Evolutionary conservation across 2,329 filamentous ascomycete species (phyloP).

Genomic region (Clonostachys rhizophaga): DNA sequence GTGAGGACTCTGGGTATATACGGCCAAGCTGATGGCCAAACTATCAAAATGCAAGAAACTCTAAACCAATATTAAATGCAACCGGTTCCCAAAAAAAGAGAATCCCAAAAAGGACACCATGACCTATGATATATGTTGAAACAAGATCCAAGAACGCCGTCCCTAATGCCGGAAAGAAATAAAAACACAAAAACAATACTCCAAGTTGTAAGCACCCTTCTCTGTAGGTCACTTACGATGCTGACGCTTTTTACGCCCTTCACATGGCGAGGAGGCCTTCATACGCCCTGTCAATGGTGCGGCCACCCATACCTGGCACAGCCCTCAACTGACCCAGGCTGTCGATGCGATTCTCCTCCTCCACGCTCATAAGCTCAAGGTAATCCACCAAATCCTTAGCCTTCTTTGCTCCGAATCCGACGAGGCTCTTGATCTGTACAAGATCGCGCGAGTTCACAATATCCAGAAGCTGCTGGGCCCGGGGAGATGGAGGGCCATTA

Average conservation of each 20-base stretch:
- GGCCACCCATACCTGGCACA: constrained; percentile 52
- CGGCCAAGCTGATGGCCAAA: too few species aligned
- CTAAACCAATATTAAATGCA: too few species aligned
- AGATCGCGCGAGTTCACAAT: constrained; percentile 73
- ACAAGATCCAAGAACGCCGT: too few species aligned
- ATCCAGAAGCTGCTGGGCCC: constrained; percentile 57
- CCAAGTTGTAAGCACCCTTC: too few species aligned
- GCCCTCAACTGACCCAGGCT: constrained; percentile 45
- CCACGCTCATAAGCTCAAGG: constrained; percentile 36
- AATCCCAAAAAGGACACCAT: too few species aligned
- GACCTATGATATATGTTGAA: too few species aligned
- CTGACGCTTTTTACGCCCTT: background rate
- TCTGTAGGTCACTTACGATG: too few species aligned
- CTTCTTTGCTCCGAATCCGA: constrained; percentile 70
- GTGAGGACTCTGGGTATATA: too few species aligned
- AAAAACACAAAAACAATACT: too few species aligned
- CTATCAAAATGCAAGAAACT: too few species aligned
- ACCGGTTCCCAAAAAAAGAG: too few species aligned
- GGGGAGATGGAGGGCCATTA: constrained; percentile 40
- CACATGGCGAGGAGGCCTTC: constrained; percentile 29
- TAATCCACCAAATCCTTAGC: constrained; percentile 56
- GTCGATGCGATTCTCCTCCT: constrained; percentile 35
- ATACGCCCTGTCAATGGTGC: constrained; percentile 51
- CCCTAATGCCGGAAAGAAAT: too few species aligned
- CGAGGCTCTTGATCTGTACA: constrained; percentile 58